A percentile compares a stretch with the other conserved stretches of the same genome.
Conservation (phyloP, 306 rosid genomes). For the Gleditsia sinensis region DNA sequence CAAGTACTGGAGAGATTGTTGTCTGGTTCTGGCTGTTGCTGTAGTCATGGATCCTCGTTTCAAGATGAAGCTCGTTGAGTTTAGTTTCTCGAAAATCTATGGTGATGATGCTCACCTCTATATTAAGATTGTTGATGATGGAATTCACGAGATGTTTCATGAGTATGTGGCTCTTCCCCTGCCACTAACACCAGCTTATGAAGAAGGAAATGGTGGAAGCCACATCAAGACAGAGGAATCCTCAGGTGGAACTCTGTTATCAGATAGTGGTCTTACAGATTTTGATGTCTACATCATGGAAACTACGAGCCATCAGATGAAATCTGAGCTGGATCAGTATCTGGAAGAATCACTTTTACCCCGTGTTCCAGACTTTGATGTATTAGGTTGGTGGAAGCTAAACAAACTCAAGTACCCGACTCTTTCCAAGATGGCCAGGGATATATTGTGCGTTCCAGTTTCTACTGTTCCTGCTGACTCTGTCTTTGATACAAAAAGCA, state of each 20-base stretch:
- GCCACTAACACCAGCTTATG: constrained; percentile 84
- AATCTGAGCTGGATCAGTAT: constrained; percentile 89
- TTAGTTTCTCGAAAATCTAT: constrained; percentile 80
- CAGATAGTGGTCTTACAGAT: constrained; percentile 84
- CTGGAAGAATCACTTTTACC: constrained; percentile 88
- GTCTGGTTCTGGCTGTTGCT: constrained; percentile 82
- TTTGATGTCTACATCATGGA: constrained; percentile 96
- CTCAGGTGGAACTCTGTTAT: constrained; percentile 59
- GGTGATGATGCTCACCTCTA: constrained; percentile 75
- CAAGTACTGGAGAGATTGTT: constrained; percentile 81
- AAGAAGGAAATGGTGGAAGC: constrained; percentile 60
- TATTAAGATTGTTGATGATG: constrained; percentile 84
- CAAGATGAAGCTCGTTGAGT: constrained; percentile 97
- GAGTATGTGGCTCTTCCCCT: constrained; percentile 82
- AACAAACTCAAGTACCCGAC: constrained; percentile 93
- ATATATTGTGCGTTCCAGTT: constrained; percentile 75
- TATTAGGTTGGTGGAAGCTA: constrained; percentile 92
- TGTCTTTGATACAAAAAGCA: constrained; percentile 54
- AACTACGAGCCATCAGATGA: constrained; percentile 84
- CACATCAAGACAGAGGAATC: constrained; percentile 49
- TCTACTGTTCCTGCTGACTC: constrained; percentile 64
- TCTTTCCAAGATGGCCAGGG: constrained; percentile 94
- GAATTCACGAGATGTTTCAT: constrained; percentile 82
- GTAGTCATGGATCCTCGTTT: constrained; percentile 98
- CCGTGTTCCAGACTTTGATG: constrained; percentile 83